phyloP scores from a whole-genome alignment of 306 rosid species.

The Heteromeles arbutifolia region DNA sequence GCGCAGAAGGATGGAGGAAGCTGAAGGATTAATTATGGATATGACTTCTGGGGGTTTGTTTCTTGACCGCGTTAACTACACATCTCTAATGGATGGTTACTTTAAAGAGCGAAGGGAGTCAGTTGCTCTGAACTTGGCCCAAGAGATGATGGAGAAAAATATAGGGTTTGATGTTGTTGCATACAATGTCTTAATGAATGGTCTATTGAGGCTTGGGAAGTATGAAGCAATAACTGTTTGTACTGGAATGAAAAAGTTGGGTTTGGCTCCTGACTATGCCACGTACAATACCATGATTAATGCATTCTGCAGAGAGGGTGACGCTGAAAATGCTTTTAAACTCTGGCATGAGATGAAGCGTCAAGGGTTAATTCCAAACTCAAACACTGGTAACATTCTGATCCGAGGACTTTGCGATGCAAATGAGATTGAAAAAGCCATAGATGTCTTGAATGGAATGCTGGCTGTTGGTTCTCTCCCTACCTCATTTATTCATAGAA shows the following conservation, averaged over 20 bases:
- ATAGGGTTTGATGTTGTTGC: slow-evolving; percentile 66
- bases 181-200: slow-evolving; percentile 70
- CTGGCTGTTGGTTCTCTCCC: slow-evolving; percentile 44
- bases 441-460: slow-evolving; percentile 59
- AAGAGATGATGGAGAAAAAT: slow-evolving; percentile 66
- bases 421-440: slow-evolving; percentile 53
- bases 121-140: slow-evolving; percentile 53
- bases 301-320: slow-evolving; percentile 55
- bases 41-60: slow-evolving; percentile 52
- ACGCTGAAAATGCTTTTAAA: slow-evolving; percentile 44
- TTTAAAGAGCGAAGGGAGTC: slow-evolving; percentile 60
- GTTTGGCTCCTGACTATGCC: slow-evolving; percentile 69
- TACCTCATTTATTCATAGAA: slow-evolving; percentile 40
- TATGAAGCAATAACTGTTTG: slow-evolving; percentile 57
- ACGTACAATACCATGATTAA: slow-evolving; percentile 70
- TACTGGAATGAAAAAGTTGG: slow-evolving; percentile 54
- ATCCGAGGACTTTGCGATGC: slow-evolving; percentile 59
- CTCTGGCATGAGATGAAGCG: slow-evolving; percentile 80
- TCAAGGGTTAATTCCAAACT: slow-evolving; percentile 51
- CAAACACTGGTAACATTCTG: slow-evolving; percentile 50
- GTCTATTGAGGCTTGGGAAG: slow-evolving; percentile 68
- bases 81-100: slow-evolving; percentile 77
- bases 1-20: slow-evolving; percentile 58
- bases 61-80: slow-evolving; percentile 68
- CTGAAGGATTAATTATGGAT: slow-evolving; percentile 47